Conservation (phyloP, 805 yeast species). For the Lipomyces spencermartinsiae region DNA sequence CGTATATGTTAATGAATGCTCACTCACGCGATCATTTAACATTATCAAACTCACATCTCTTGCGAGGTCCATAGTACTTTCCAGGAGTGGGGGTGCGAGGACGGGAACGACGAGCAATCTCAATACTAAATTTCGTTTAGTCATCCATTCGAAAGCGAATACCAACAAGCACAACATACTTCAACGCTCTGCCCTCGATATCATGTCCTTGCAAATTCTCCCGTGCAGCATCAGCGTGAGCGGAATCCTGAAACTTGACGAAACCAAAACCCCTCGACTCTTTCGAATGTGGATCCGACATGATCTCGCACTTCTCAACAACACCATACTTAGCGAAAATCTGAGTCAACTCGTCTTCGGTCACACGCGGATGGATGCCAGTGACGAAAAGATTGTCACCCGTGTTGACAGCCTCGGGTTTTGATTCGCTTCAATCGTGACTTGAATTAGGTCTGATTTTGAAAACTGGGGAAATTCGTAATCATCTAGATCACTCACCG, state of each 20-base stretch:
- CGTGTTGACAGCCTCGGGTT: conserved; percentile 37
- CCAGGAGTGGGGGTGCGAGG: conserved; percentile 51
- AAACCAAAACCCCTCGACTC: conserved; percentile 61
- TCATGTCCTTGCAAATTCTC: conserved; percentile 52
- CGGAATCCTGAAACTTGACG: conserved; percentile 52
- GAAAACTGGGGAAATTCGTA: background rate
- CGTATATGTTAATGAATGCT: background rate
- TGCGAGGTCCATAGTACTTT: conserved; percentile 45
- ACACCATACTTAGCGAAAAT: conserved; percentile 44
- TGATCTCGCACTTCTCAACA: conserved; percentile 50
- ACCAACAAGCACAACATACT: conserved; percentile 16
- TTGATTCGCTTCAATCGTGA: background rate
- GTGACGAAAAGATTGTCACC: conserved; percentile 49
- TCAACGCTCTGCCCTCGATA: conserved; percentile 52
- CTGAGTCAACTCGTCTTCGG: conserved; percentile 44
- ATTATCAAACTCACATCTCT: conserved; percentile 15
- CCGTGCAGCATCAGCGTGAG: conserved; percentile 54
- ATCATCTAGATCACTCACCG: conserved; percentile 10
- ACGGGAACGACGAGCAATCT: conserved; percentile 52
- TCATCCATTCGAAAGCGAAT: background rate
- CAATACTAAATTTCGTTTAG: conserved; percentile 45
- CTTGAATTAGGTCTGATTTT: background rate
- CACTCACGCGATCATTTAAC: background rate
- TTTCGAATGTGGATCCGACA: conserved; percentile 54
- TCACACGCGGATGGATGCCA: conserved; percentile 45